A percentile compares a stretch with the other conserved stretches of the same genome.
Conservation (phyloP, 768 basidiomycete species). For the Lenzites betulinus region DNA sequence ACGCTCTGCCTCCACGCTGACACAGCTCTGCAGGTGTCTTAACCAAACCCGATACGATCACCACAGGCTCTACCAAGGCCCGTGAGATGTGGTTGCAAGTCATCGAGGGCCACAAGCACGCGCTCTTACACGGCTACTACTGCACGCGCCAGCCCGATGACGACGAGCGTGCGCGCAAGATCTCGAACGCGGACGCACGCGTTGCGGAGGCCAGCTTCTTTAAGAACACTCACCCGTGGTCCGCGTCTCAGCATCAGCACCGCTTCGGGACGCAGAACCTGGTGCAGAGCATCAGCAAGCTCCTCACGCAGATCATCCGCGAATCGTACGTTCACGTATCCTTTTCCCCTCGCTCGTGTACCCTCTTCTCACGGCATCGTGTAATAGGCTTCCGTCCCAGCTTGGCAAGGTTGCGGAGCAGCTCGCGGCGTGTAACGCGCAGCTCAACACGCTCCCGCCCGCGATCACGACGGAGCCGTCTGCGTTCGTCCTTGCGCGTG, state of each 20-base stretch:
- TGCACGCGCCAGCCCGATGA: conserved; percentile 70
- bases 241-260: conserved; percentile 39
- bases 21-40: conserved; percentile 51
- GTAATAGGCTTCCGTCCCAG: conserved; percentile 13
- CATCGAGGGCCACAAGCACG: conserved; percentile 49
- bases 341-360: not conserved
- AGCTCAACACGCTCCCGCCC: conserved; percentile 18
- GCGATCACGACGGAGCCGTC: conserved; percentile 20
- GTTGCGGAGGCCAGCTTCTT: conserved; percentile 49
- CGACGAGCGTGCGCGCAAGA: conserved; percentile 44
- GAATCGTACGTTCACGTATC: not conserved
- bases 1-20: not conserved
- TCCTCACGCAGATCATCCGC: conserved; percentile 41
- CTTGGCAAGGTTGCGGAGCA: conserved; percentile 14
- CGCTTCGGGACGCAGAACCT: conserved; percentile 61
- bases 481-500: conserved; percentile 20
- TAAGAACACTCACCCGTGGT: conserved; percentile 53
- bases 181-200: conserved; percentile 43
- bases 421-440: conserved; percentile 9
- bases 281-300: conserved; percentile 50
- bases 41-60: conserved; percentile 67
- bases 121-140: conserved; percentile 53
- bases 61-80: conserved; percentile 43
- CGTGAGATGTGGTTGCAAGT: conserved; percentile 52
- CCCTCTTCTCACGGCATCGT: too few species aligned